Evolutionary conservation across 441 rosid genomes (phyloP).

Genomic region (Hura crepitans): DNA sequence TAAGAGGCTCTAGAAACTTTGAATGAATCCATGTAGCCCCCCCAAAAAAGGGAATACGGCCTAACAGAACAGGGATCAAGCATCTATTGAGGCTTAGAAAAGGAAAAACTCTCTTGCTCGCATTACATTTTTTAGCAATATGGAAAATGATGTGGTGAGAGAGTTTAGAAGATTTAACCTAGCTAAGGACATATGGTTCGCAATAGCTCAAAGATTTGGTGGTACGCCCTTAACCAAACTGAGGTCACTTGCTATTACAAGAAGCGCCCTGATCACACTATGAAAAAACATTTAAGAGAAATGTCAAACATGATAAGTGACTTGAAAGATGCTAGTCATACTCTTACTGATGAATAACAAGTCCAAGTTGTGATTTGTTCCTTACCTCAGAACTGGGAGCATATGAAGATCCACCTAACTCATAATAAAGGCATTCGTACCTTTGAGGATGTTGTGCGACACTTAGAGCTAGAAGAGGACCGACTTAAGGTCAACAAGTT

Average conservation of each 20-base stretch:
- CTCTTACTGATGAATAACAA: not conserved
- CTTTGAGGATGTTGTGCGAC: not conserved
- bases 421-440: slow-evolving; percentile 1
- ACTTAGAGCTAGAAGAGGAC: too few species aligned
- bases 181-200: not conserved
- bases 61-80: not conserved
- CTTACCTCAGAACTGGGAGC: not conserved
- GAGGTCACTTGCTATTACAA: not conserved
- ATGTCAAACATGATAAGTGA: not conserved
- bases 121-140: not conserved
- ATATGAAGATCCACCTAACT: slow-evolving; percentile 4
- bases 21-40: too few species aligned
- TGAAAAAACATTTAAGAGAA: not conserved
- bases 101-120: not conserved
- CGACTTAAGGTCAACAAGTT: not conserved
- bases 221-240: not conserved
- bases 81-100: not conserved
- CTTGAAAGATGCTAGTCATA: not conserved
- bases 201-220: not conserved
- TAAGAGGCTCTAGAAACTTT: too few species aligned
- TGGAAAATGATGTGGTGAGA: slow-evolving; percentile 1
- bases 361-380: not conserved
- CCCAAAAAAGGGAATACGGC: too few species aligned
- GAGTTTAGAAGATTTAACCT: not conserved
- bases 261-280: not conserved